These are phyloP conservation scores for Leersia perrieri DNA, from an alignment of 176 grass and related monocot species.

Conservation along the genomic window DNA sequence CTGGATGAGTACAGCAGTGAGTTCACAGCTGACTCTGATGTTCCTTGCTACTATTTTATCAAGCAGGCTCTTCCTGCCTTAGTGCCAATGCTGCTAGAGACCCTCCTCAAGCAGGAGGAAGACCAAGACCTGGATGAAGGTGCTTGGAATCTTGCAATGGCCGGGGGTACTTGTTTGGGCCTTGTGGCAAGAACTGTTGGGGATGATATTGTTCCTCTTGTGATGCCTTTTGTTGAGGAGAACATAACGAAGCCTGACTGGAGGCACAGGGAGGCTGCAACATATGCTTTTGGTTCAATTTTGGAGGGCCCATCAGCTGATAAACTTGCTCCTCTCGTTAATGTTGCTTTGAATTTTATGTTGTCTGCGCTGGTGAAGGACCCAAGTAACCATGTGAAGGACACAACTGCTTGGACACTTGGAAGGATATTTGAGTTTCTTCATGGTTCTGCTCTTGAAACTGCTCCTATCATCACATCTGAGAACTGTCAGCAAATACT, in stretches of 20 bases:
- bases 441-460: constrained; percentile 78
- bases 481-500: constrained; percentile 80
- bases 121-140: constrained; percentile 89
- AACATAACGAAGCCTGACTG: constrained; percentile 84
- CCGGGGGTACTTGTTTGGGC: constrained; percentile 91
- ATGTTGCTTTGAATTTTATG: constrained; percentile 80
- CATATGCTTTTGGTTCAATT: constrained; percentile 89
- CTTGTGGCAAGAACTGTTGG: constrained; percentile 82
- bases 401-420: constrained; percentile 90
- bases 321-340: constrained; percentile 74
- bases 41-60: constrained; percentile 80
- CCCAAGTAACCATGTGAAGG: constrained; percentile 85
- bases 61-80: constrained; percentile 79
- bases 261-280: constrained; percentile 79
- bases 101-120: constrained; percentile 88
- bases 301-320: constrained; percentile 84
- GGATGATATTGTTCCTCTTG: constrained; percentile 90
- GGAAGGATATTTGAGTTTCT: constrained; percentile 94
- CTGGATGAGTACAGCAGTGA: constrained; percentile 80
- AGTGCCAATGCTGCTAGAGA: constrained; percentile 77
- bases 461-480: constrained; percentile 57
- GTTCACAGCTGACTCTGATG: constrained; percentile 77
- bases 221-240: constrained; percentile 90
- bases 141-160: constrained; percentile 93
- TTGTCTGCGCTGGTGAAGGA: constrained; percentile 67